These are phyloP conservation scores for Pseudogymnoascus sp. DNA, from an alignment of 2,329 filamentous ascomycete genomes.

Conservation along the genomic window DNA sequence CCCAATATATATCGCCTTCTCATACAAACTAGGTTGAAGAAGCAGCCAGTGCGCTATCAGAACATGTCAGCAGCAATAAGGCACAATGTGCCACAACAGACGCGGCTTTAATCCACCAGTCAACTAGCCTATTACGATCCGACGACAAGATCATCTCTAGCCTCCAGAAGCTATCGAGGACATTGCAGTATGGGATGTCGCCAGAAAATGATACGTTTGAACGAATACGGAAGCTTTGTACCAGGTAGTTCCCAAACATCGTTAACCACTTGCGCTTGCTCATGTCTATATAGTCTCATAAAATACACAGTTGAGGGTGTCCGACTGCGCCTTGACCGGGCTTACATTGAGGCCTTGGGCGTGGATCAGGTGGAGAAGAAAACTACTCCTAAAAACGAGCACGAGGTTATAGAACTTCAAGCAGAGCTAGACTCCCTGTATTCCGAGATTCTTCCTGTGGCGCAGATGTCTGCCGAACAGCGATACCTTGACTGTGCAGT, in stretches of 20 bases:
- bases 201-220: constrained; percentile 47
- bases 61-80: constrained; percentile 42
- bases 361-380: not conserved
- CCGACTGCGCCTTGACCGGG: constrained; percentile 47
- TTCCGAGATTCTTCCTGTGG: constrained; percentile 60
- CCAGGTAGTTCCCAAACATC: constrained; percentile 32
- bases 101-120: constrained; percentile 39
- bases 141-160: constrained; percentile 60
- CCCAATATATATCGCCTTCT: constrained; percentile 1
- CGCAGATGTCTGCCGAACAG: constrained; percentile 64
- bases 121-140: constrained; percentile 45
- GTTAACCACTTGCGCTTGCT: not conserved
- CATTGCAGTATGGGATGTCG: constrained; percentile 46
- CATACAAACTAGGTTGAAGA: constrained; percentile 37
- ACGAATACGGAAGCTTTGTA: constrained; percentile 52
- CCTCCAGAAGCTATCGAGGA: constrained; percentile 58
- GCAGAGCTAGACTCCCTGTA: constrained; percentile 63
- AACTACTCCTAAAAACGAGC: constrained; percentile 16
- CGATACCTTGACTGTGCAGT: constrained; percentile 58
- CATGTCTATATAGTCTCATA: constrained; percentile 38
- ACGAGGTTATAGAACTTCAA: constrained; percentile 46
- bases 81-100: constrained; percentile 42
- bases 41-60: constrained; percentile 40
- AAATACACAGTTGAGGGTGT: constrained; percentile 50
- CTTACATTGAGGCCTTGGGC: constrained; percentile 43